phyloP scores from a whole-genome alignment of 306 rosid species.

The Cotoneaster glaucophyllus region DNA sequence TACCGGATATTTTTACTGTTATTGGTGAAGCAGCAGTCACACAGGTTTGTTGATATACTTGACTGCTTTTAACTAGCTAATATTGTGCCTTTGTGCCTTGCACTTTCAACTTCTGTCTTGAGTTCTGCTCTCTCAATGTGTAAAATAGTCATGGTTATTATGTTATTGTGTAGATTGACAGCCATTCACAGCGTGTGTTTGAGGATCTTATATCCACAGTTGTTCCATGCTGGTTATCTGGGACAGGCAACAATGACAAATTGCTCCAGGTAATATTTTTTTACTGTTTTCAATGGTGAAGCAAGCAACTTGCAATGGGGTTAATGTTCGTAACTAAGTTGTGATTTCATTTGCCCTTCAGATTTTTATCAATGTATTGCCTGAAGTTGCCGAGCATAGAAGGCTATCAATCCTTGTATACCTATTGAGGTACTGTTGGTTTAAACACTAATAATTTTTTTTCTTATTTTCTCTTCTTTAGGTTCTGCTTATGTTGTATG shows the following conservation, averaged over 20 bases:
- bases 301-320: neutral
- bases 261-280: conserved; percentile 55
- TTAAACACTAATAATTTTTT: neutral
- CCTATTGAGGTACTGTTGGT: conserved; percentile 48
- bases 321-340: conserved; percentile 10
- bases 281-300: conserved; percentile 5
- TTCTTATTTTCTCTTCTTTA: conserved; percentile 2
- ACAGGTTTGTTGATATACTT: conserved; percentile 49
- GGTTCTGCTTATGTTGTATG: conserved; percentile 16
- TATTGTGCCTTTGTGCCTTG: neutral
- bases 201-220: conserved; percentile 76
- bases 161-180: conserved; percentile 50
- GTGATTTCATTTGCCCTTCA: conserved; percentile 27
- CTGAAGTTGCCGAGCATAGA: conserved; percentile 73
- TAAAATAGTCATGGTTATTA: neutral
- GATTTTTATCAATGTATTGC: conserved; percentile 64
- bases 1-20: conserved; percentile 58
- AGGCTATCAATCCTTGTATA: conserved; percentile 57
- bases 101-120: neutral
- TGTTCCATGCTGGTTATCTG: conserved; percentile 88
- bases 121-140: neutral
- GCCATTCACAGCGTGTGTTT: conserved; percentile 65
- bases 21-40: conserved; percentile 67
- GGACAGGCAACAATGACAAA: conserved; percentile 52
- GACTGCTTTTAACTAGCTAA: neutral